Conservation (phyloP, 805 yeast species). For the Starmerella vaccinii region DNA sequence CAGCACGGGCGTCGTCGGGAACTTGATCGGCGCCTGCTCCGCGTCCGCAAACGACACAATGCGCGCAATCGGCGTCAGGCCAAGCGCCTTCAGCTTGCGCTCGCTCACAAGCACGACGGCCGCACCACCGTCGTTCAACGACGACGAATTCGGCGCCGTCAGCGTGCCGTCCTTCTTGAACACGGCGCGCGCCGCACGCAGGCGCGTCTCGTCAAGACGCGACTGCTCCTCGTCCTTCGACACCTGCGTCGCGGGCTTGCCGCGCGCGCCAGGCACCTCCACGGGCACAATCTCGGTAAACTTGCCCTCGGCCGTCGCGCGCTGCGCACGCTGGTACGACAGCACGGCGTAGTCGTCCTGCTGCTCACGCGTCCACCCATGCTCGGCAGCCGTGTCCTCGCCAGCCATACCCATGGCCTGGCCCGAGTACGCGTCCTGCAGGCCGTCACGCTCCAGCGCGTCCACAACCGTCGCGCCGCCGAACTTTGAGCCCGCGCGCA, state of each 20-base stretch:
- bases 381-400: slow-evolving; percentile 87
- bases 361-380: slow-evolving; percentile 63
- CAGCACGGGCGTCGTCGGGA: slow-evolving; percentile 90
- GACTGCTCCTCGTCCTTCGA: slow-evolving; percentile 72
- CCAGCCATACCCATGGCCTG: slow-evolving; percentile 94
- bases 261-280: slow-evolving; percentile 67
- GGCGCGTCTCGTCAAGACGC: slow-evolving; percentile 66
- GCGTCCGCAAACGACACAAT: slow-evolving; percentile 97
- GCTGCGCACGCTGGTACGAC: slow-evolving; percentile 80
- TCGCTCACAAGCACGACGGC: slow-evolving; percentile 84
- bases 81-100: slow-evolving; percentile 71
- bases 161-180: slow-evolving; percentile 94
- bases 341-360: slow-evolving; percentile 82
- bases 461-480: slow-evolving; percentile 75
- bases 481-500: slow-evolving; percentile 80
- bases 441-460: slow-evolving; percentile 86
- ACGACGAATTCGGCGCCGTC: slow-evolving; percentile 94
- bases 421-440: slow-evolving; percentile 80
- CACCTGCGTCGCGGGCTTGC: slow-evolving; percentile 65
- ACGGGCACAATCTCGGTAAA: slow-evolving; percentile 80
- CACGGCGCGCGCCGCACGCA: slow-evolving; percentile 81
- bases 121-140: slow-evolving; percentile 96
- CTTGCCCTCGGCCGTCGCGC: slow-evolving; percentile 71
- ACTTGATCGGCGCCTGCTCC: slow-evolving; percentile 87
- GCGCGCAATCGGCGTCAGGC: slow-evolving; percentile 79